Conservation (phyloP, 129 eudicot genomes). For the Chrysanthemum makinoi region DNA sequence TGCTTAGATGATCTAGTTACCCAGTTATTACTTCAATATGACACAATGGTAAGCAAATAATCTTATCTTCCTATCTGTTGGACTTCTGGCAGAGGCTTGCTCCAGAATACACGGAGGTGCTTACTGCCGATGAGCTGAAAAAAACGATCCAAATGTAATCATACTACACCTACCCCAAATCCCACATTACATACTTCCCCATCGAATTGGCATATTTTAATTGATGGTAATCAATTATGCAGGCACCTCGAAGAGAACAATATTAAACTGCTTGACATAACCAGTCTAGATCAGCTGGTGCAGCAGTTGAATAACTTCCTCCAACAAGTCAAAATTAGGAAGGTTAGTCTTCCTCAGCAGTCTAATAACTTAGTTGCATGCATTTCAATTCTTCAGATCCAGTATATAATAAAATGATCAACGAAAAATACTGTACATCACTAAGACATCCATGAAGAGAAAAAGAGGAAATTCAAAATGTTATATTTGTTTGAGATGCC, state of each 20-base stretch:
- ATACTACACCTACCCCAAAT: not conserved
- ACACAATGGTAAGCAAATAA: not conserved
- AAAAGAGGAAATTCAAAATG: not conserved
- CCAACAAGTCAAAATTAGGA: slow-evolving; percentile 20
- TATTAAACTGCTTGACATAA: slow-evolving; percentile 19
- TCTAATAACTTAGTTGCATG: slow-evolving; percentile 4
- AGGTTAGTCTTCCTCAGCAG: slow-evolving; percentile 21
- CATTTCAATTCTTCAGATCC: not conserved
- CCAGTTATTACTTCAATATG: not conserved
- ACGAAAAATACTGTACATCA: not conserved
- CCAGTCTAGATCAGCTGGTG: slow-evolving; percentile 20
- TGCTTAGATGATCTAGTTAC: not conserved
- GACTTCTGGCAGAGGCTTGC: slow-evolving; percentile 16
- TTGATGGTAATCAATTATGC: no score
- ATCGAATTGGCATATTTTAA: no score
- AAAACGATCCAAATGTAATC: slow-evolving; percentile 21
- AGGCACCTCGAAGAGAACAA: no score
- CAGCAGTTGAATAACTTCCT: slow-evolving; percentile 23
- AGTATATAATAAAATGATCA: not conserved
- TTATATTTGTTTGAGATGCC: no score
- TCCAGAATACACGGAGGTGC: not conserved
- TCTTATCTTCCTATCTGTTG: slow-evolving; percentile 6
- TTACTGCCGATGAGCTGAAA: slow-evolving; percentile 17
- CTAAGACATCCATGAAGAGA: not conserved
- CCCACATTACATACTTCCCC: no score